Base-by-base conservation (phyloP, 306 rosid species). In the Malus sieversii region DNA sequence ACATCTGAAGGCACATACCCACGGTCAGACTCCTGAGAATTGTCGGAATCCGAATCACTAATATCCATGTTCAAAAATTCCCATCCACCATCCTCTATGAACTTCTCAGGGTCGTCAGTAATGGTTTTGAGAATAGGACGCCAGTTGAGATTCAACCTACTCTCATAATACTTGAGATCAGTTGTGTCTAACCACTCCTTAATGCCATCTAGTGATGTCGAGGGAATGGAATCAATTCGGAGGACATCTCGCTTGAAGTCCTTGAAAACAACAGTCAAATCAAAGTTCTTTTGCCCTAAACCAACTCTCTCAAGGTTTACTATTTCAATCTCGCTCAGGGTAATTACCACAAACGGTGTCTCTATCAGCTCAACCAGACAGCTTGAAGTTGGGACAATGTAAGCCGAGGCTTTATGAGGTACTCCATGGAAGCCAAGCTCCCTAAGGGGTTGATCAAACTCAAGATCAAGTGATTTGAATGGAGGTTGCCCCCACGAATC, bases 371-470 rank as follows among this genome's bases (percentile, higher is more conserved):
- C 85, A 42, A 82, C 85, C 29, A 82, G 78, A 57, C 85, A 82
- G 75, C 75, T 67, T 67, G 85, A 82, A 68, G 85, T 82, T 18
- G 85, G 81, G 75, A 82, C 85, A 30, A 82, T 82, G 82, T 77
- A 82, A 58, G 79, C 75, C 6, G 85, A 82, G 8, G 85, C 77
- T 72, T 82, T 82, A 80, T 77, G 82, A 8, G 85, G 85, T n/a
- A 82, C 85, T 67, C 85, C 85, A 62, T 77, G 81, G 82, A 82
- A 82, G 63, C 85, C 85, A 68, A 82, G 85, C 79, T 82, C 85
- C 38, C 85, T 77, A 20, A 81, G 75, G 27, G 85, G 85, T 72
- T 81, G 85, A 77, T 81, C 85, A 68, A 81, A 81, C 71, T 81
- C 85, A 12, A 81, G 85, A 59, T 81, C 85, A 67, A 81, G 61